Conservation (phyloP, 1,284 basidiomycete species). For the Rhizopogon parksii region DNA sequence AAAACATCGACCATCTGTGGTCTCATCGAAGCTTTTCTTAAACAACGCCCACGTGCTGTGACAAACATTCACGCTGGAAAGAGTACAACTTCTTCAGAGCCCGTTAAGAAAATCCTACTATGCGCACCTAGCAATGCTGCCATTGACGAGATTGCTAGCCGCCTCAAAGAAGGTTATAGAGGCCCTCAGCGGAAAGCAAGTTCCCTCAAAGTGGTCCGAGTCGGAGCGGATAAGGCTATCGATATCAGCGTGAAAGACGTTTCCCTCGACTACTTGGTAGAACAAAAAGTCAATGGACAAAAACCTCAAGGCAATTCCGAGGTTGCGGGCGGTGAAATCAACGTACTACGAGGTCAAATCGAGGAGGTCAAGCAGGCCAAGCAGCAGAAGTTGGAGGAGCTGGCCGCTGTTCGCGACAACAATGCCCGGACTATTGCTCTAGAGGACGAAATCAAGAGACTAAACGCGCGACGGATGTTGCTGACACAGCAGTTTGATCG, state of each 20-base stretch:
- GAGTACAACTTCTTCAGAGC: constrained; percentile 34
- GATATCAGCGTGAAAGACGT: constrained; percentile 83
- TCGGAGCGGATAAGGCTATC: constrained; percentile 78
- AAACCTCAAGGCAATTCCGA: constrained; percentile 34
- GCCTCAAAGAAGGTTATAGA: constrained; percentile 76
- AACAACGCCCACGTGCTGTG: constrained; percentile 45
- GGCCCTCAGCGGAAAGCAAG: constrained; percentile 49
- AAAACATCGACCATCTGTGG: constrained; percentile 99
- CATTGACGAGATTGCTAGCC: constrained; percentile 92
- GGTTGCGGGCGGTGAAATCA: constrained; percentile 53
- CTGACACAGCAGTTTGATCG: constrained; percentile 70
- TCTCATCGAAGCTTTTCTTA: constrained; percentile 81
- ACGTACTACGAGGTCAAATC: constrained; percentile 58
- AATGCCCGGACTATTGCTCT: constrained; percentile 41
- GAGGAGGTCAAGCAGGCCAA: constrained; percentile 59
- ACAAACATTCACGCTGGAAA: constrained; percentile 45
- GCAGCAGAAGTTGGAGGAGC: constrained; percentile 59
- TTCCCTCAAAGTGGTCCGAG: constrained; percentile 78
- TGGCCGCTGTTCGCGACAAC: constrained; percentile 47
- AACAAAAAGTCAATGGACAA: constrained; percentile 60
- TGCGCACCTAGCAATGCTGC: constrained; percentile 99
- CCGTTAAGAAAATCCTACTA: constrained; percentile 74
- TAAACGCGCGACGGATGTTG: constrained; percentile 58
- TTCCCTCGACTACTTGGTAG: constrained; percentile 82
- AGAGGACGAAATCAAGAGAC: constrained; percentile 62